Base-by-base conservation (phyloP, 495 filamentous ascomycete species). In the Daldinia vernicosa region DNA sequence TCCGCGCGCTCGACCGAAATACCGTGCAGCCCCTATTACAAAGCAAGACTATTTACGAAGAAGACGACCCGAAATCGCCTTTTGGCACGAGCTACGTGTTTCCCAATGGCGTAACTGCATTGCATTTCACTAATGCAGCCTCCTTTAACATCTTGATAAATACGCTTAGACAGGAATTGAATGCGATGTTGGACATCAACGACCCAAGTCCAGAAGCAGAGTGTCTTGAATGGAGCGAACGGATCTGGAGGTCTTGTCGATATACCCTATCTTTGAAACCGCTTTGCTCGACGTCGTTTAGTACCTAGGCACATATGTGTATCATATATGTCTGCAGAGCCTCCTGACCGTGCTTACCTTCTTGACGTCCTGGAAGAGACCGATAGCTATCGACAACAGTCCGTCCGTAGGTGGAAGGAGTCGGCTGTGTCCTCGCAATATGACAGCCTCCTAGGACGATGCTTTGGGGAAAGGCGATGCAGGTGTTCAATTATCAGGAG, bases 191-290 rank as follows among this genome's bases (percentile, higher is more conserved):
- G 3, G 63, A 53, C 1, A 15, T 71, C 4, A 37, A 63, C 40
- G 53, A 67, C 9, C 63, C 58, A 0, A 58, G 22, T n/a, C 33
- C 67, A 15, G 63, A 71, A 35, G 26, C 15, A 9, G 69, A 67
- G 26, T 67, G 63, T 11, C 15, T 63, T 6, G 52, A 47, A 39
- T 71, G 57, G 58, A 63, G 63, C 11, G 12, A 6, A 0, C 53
- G 30, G 27, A 62, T 71, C 4, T 62, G 69, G 63, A 33, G 32
- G 19, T 63, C 40, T 6, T 67, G 57, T 19, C 63, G 59, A 26
- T 71, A 67, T 28, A 62, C 32, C 6, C 43, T 43, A 45, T 40
- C 53, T 40, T 14, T 71, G 59, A 71, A 30, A 22, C 69, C 63
- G 6, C 50, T 71, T 32, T 47, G 58, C 33, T 52, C 52, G 14